A percentile compares a stretch with the other conserved stretches of the same genome.
Evolutionary conservation across 768 basidiomycete species (phyloP).

Genomic region (Chalciporus piperatus): DNA sequence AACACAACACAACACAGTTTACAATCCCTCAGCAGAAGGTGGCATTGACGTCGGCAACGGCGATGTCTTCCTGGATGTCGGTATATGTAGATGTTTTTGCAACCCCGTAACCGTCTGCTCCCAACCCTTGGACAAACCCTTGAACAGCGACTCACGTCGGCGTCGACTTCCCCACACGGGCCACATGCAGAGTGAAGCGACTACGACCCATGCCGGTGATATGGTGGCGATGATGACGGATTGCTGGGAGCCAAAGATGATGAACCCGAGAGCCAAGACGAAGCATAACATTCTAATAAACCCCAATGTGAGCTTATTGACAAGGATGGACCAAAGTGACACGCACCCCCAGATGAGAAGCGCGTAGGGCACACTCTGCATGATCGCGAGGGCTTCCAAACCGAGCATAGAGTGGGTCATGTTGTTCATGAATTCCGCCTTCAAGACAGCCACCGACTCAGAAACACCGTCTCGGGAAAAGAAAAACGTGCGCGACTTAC

Average conservation of each 20-base stretch:
- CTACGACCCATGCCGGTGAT: not conserved
- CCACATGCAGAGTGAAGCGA: slow-evolving; percentile 1
- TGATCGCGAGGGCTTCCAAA: slow-evolving; percentile 28
- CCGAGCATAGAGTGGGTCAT: slow-evolving; percentile 4
- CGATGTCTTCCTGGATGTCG: no score
- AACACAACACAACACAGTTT: not conserved
- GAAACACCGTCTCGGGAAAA: not conserved
- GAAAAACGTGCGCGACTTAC: not conserved
- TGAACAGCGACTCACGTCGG: not conserved
- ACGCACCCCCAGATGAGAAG: slow-evolving; percentile 26
- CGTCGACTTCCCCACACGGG: not conserved
- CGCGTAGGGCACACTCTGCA: slow-evolving; percentile 33
- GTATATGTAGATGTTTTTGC: not conserved
- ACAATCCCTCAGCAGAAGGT: not conserved
- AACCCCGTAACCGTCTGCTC: not conserved
- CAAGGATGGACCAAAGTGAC: no score
- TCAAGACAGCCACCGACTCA: not conserved
- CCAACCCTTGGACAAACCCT: not conserved
- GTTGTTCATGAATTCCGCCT: slow-evolving; percentile 4
- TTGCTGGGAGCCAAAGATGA: not conserved
- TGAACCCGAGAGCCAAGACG: not conserved
- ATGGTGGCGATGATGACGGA: not conserved
- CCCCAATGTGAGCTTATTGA: no score
- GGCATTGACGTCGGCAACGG: not conserved
- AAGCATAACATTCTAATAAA: slow-evolving; percentile 3